phyloP scores from a whole-genome alignment of 306 rosid genomes.

The Adenanthera pavonina region DNA sequence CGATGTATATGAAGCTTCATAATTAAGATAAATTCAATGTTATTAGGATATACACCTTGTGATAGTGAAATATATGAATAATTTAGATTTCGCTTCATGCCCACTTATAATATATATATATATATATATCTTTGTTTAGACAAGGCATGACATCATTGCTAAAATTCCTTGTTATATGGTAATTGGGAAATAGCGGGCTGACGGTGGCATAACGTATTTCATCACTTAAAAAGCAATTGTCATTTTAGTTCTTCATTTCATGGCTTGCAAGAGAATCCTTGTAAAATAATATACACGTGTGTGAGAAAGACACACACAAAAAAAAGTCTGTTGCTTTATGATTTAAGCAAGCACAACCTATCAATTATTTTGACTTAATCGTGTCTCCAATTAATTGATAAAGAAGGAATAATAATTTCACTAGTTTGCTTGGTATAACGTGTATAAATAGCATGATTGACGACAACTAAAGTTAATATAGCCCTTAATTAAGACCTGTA shows the following conservation, averaged over 20 bases:
- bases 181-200: slow-evolving; percentile 27
- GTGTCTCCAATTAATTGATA: slow-evolving; percentile 48
- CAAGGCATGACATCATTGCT: slow-evolving; percentile 26
- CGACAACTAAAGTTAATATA: slow-evolving; percentile 45
- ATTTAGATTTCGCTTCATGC: slow-evolving; percentile 24
- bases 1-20: not conserved
- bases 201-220: slow-evolving; percentile 51
- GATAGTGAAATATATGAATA: slow-evolving; percentile 35
- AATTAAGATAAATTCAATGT: slow-evolving; percentile 4
- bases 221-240: slow-evolving; percentile 20
- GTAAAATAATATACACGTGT: slow-evolving; percentile 12
- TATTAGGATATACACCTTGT: not conserved
- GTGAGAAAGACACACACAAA: slow-evolving; percentile 40
- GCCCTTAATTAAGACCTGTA: slow-evolving; percentile 31
- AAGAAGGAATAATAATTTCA: slow-evolving; percentile 50
- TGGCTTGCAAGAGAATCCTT: slow-evolving; percentile 52
- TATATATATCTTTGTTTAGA: slow-evolving; percentile 16
- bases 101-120: slow-evolving; percentile 3
- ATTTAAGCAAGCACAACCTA: slow-evolving; percentile 48
- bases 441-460: slow-evolving; percentile 50
- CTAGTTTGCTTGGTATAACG: slow-evolving; percentile 54
- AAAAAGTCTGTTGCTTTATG: slow-evolving; percentile 47
- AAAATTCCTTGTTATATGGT: not conserved
- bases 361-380: slow-evolving; percentile 51
- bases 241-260: slow-evolving; percentile 40